A percentile compares a stretch with the other conserved stretches of the same genome.
phyloP scores from a whole-genome alignment of 352 stramenopile species.

The Peronosclerospora sorghi region DNA sequence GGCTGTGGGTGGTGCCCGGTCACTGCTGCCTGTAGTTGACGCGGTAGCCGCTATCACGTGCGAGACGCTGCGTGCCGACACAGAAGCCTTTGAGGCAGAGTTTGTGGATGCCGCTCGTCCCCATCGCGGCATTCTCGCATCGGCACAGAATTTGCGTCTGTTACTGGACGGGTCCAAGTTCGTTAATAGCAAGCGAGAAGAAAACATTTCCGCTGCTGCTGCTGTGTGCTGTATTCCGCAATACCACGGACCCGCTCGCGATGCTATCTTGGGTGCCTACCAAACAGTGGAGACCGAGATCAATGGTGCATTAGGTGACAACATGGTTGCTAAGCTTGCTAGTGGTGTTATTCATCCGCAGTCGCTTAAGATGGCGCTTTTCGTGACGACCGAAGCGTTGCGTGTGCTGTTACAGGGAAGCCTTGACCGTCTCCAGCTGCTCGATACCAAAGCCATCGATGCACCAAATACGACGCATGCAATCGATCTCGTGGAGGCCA shows the following conservation, averaged over 20 bases:
- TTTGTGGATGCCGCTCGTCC: constrained; percentile 70
- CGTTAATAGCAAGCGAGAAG: too few relatives aligned
- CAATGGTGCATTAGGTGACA: constrained; percentile 28
- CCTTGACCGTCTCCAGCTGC: constrained; percentile 35
- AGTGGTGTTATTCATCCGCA: constrained; percentile 48
- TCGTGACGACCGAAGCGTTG: constrained; percentile 39
- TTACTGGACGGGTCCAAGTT: constrained; percentile 86
- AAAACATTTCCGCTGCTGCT: too few relatives aligned
- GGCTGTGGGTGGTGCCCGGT: constrained; percentile 49
- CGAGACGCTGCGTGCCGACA: constrained; percentile 54
- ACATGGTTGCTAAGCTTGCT: constrained; percentile 17
- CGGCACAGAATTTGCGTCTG: constrained; percentile 70
- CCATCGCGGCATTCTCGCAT: constrained; percentile 81
- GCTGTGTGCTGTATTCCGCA: constrained; percentile 63
- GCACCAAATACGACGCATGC: constrained; percentile 17
- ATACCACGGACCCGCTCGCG: constrained; percentile 70
- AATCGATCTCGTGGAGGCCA: constrained; percentile 42
- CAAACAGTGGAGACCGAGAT: constrained; percentile 72
- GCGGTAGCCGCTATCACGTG: constrained; percentile 75
- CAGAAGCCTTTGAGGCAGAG: constrained; percentile 72
- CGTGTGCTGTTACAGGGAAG: constrained; percentile 44
- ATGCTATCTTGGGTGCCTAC: constrained; percentile 48
- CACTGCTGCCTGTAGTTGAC: constrained; percentile 54
- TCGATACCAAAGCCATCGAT: constrained; percentile 8
- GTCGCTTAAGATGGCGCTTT: constrained; percentile 48